Evolutionary conservation across 2,329 filamentous ascomycete genomes (phyloP).

Genomic region (Rhinocladiella mackenziei): DNA sequence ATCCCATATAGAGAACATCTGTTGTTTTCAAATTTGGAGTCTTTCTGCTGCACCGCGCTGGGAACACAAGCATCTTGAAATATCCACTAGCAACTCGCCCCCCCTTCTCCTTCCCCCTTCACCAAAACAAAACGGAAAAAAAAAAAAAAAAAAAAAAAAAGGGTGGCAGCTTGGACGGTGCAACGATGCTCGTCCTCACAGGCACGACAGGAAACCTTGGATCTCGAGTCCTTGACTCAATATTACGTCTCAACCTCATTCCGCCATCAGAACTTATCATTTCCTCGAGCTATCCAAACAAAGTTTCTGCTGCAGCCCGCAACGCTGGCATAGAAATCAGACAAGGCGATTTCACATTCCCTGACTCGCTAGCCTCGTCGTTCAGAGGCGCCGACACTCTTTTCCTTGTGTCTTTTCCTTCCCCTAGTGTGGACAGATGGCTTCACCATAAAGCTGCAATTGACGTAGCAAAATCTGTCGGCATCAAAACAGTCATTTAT

Average conservation of each 20-base stretch:
- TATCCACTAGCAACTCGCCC: too few relatives aligned
- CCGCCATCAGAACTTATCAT: constrained; percentile 47
- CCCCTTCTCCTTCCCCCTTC: too few relatives aligned
- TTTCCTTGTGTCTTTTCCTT: constrained; percentile 55
- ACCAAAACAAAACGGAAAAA: too few relatives aligned
- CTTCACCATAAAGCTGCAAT: constrained; percentile 48
- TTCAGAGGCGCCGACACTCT: constrained; percentile 51
- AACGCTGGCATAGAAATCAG: constrained; percentile 49
- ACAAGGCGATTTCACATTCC: constrained; percentile 50
- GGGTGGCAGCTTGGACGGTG: too few relatives aligned
- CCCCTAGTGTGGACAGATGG: constrained; percentile 45
- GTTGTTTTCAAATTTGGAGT: too few relatives aligned
- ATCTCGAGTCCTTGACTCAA: constrained; percentile 24
- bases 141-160: too few relatives aligned
- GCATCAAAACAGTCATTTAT: constrained; percentile 56
- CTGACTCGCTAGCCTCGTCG: constrained; percentile 43
- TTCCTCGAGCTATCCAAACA: constrained; percentile 46
- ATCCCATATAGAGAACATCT: too few relatives aligned
- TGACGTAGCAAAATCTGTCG: constrained; percentile 49
- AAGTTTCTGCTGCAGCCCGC: constrained; percentile 39
- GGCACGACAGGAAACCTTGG: constrained; percentile 26
- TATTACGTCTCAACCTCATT: constrained; percentile 29
- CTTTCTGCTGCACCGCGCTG: too few relatives aligned
- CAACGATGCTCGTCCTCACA: constrained; percentile 25
- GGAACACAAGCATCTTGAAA: too few relatives aligned